Percentiles rank a stretch among this genome's conserved stretches.
phyloP scores from a whole-genome alignment of 2,329 filamentous ascomycete genomes.

The Aureobasidium sp. region DNA sequence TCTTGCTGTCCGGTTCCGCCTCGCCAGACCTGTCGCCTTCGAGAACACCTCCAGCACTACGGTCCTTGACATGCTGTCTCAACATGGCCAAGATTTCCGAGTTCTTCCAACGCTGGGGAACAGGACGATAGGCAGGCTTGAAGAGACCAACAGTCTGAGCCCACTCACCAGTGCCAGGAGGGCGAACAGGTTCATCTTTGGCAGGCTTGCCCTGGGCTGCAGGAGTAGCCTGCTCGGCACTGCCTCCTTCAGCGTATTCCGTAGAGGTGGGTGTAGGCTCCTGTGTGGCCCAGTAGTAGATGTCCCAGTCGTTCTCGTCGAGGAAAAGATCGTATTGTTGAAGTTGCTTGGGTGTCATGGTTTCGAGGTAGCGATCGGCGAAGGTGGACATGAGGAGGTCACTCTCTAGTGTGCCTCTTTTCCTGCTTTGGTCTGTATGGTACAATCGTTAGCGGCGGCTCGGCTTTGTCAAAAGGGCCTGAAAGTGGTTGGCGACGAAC shows the following conservation, averaged over 20 bases:
- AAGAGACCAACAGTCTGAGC: constrained; percentile 92
- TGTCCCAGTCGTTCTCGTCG: constrained; percentile 99
- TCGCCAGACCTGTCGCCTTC: constrained; percentile 17
- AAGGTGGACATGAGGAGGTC: constrained; percentile 96
- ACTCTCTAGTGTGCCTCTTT: constrained; percentile 89
- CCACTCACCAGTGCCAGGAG: constrained; percentile 69
- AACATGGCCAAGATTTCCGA: constrained; percentile 71
- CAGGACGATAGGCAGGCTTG: constrained; percentile 85
- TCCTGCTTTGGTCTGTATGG: constrained; percentile 79
- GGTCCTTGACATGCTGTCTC: constrained; percentile 44
- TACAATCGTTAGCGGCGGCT: constrained; percentile 17
- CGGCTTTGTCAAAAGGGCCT: not conserved
- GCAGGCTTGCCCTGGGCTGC: constrained; percentile 36
- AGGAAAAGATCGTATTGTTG: constrained; percentile 29
- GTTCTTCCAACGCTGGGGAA: constrained; percentile 75
- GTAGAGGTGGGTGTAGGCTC: constrained; percentile 54
- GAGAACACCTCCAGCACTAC: constrained; percentile 31
- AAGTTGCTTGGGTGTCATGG: constrained; percentile 51
- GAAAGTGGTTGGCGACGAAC: constrained; percentile 33
- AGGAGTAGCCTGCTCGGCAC: constrained; percentile 33
- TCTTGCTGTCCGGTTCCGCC: constrained; percentile 25
- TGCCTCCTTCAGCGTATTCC: constrained; percentile 46
- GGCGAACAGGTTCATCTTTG: constrained; percentile 29
- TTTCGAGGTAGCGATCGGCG: constrained; percentile 65
- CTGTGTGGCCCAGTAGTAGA: constrained; percentile 99